These are phyloP conservation scores for Aurifilum marmelostoma DNA, from an alignment of 2,329 filamentous ascomycete genomes.

Conservation along the genomic window DNA sequence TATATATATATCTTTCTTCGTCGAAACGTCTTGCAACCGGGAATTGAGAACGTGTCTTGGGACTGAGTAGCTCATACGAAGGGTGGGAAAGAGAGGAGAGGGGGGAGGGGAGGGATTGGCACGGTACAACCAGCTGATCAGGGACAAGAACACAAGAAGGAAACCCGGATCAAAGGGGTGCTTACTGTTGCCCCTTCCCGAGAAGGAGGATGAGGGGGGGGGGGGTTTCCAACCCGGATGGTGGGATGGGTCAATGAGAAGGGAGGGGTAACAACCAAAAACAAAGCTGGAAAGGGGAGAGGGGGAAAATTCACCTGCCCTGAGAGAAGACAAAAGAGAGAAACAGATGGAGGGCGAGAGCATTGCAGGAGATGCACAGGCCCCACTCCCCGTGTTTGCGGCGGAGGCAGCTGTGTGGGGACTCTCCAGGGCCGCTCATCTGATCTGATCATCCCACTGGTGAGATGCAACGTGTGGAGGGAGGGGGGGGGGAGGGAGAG, in stretches of 20 bases:
- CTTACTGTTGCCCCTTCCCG: neutral
- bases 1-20: conserved; percentile 26
- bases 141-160: neutral
- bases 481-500: neutral
- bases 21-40: too few relatives aligned
- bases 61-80: neutral
- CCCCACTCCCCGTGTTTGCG: neutral
- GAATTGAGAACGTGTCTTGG: neutral
- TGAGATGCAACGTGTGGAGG: neutral
- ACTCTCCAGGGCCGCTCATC: neutral
- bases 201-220: too few relatives aligned
- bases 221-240: neutral
- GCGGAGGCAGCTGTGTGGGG: conserved; percentile 1
- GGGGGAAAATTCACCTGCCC: neutral
- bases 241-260: neutral
- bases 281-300: neutral
- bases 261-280: neutral
- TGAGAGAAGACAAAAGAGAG: neutral
- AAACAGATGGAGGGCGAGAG: neutral
- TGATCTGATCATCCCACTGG: conserved; percentile 5
- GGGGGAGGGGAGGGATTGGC: neutral
- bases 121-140: neutral
- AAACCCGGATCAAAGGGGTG: neutral
- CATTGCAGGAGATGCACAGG: neutral
- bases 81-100: too few relatives aligned